Base-by-base conservation (phyloP, 2,329 filamentous ascomycete genomes). In the Mollisia scopiformis region DNA sequence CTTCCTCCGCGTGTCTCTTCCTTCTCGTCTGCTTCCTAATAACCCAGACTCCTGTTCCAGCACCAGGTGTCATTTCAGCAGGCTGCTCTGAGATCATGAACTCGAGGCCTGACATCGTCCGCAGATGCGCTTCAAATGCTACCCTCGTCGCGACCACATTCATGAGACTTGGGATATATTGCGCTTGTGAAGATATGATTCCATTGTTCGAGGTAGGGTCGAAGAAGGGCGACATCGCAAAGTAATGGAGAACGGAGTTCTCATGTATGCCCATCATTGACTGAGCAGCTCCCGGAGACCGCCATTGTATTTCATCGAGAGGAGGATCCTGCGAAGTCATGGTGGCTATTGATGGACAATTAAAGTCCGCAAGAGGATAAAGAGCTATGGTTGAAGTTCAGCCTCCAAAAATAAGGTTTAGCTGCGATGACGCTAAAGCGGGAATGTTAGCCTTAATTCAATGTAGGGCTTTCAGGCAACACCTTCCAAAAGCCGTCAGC, bases 261-360 rank as follows among this genome's bases (percentile, higher is more conserved):
- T 80, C 84, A 74, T 90, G 86, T 55, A 90, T 80, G 71, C 85
- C 81, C 54, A 66, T 62, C 78, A 85, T 82, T 49, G 75, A 72
- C 52, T 79, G 77, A 49, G 81, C 76, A 46, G 78, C 76, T 52
- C 74, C 75, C 21, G 84, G 84, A 37, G 82, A 80, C 62, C 80
- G 80, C 86, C 87, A 90, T 79, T 87, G 84, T 62, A 88, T 88
- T 77, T 90, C 87, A 73, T 89, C 87, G 62, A 88, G 79, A 6
- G 83, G 81, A 1, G 81, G 78, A 0, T 84, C 82, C 68, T 79
- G 77, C 16, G 79, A 75, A 46, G 77, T 73, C 79, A 83, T 84
- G 56, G 54, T 60, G 23, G 14, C 28, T 1, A 11, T 21, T 10
- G 49, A 21, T 27, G 21, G 13, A 51, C 3, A 7, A n/a, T 14